Base-by-base conservation (phyloP, 2,329 filamentous ascomycete species). In the Fusarium ambrosium region DNA sequence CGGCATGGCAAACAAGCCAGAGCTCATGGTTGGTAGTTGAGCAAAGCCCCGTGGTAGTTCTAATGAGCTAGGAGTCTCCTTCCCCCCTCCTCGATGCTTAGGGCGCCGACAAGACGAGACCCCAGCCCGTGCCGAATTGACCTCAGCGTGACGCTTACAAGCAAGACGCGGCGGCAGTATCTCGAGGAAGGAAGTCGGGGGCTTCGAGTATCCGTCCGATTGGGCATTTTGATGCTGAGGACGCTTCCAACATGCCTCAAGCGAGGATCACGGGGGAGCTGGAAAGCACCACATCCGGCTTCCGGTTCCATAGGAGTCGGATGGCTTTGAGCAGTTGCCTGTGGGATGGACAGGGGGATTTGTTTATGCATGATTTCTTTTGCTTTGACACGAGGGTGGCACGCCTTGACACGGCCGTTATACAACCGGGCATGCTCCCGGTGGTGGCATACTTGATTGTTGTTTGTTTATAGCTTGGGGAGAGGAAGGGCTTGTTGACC, bases 11-110 rank as follows among this genome's bases (percentile, higher is more conserved):
- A 48, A 74, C 55, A 66, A 48, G 63, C 51, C 45, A 62, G 58
- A 48, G 37, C 58, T 74, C 62, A 58, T 68, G 68, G 66, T 76
- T 78, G 72, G 70, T 73, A 67, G 24, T 62, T 62, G 55, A 68
- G 41, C 41, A 65, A 66, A 72, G 62, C 65, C 36, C 36, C 32
- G 39, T 66, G 62, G 58, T 62, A 63, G 60, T 61, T 67, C 64
- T 72, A 68, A 69, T 66, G 45, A 51, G 48, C 43, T 53, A 69
- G 72, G 63, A 69, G 56, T 53, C 29, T 27, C 60, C 41, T 64
- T 55, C 59, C 64, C 55, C 58, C 45, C 62, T 62, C 68, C 62
- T 62, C 68, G 60, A 70, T 64, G 43, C 24, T 66, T 66, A 64
- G 27, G 20, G 53, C 61, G 59, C 56, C 48, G 62, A 76, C 34